These are phyloP conservation scores for Hondaea fermentalgiana DNA, from an alignment of 108 stramenopile genomes.

Conservation along the genomic window DNA sequence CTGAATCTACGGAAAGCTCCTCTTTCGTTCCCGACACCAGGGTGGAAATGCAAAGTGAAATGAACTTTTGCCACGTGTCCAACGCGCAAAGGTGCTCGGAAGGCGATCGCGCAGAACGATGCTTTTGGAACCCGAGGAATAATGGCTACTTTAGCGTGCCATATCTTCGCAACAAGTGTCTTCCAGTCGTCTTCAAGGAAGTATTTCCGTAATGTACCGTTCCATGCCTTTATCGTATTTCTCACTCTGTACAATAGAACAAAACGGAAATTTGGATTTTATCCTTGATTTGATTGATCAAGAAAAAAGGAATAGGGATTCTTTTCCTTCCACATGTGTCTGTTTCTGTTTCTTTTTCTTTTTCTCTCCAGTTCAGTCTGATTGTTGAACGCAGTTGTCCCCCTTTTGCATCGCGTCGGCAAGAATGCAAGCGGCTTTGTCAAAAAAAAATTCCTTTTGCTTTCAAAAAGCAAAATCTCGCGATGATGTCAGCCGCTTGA, in stretches of 20 bases:
- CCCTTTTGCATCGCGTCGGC: too few species aligned
- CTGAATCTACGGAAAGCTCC: not conserved
- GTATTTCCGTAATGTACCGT: not conserved
- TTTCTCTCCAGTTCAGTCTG: too few species aligned
- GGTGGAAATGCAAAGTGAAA: not conserved
- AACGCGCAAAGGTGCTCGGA: not conserved
- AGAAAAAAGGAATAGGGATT: too few species aligned
- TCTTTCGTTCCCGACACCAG: not conserved
- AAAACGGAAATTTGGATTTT: too few species aligned
- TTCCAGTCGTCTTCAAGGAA: not conserved
- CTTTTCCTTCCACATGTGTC: too few species aligned
- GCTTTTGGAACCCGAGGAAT: not conserved
- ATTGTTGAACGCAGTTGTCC: too few species aligned
- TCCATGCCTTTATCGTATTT: too few species aligned
- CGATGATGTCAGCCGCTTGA: not conserved
- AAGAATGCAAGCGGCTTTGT: too few species aligned
- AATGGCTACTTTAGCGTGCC: not conserved
- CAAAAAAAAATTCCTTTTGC: not conserved
- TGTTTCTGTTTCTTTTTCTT: too few species aligned
- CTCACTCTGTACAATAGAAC: too few species aligned
- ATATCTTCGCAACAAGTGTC: not conserved
- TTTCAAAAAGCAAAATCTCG: not conserved
- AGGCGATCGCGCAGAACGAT: not conserved
- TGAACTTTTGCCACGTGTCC: not conserved
- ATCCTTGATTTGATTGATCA: too few species aligned